A percentile compares a stretch with the other conserved stretches of the same genome.
Evolutionary conservation across 768 basidiomycete species (phyloP).

Genomic region (Favolaschia claudopus): DNA sequence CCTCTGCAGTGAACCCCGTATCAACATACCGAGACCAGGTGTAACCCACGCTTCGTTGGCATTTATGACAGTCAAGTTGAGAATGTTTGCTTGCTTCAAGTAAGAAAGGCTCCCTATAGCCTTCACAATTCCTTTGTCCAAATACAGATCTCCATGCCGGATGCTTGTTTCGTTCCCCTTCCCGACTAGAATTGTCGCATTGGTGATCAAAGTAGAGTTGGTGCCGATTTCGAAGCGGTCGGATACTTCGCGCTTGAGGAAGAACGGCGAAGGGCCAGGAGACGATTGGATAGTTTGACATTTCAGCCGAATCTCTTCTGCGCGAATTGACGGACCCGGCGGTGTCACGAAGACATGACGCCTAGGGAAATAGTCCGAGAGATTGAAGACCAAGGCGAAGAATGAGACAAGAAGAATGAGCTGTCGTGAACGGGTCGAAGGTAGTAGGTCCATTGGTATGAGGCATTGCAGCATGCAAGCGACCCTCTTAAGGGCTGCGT

Average conservation of each 20-base stretch:
- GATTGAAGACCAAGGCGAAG: constrained; percentile 13
- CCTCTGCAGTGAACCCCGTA: constrained; percentile 22
- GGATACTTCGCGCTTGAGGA: constrained; percentile 54
- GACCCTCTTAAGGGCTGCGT: constrained; percentile 3
- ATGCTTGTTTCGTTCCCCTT: constrained; percentile 60
- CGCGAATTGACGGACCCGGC: constrained; percentile 28
- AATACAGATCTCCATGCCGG: constrained; percentile 68
- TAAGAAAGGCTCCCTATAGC: constrained; percentile 61
- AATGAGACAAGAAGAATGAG: constrained; percentile 19
- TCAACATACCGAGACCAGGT: constrained; percentile 68
- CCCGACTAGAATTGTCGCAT: constrained; percentile 75
- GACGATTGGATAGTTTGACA: constrained; percentile 61
- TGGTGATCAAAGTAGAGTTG: constrained; percentile 69
- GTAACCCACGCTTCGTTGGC: constrained; percentile 75
- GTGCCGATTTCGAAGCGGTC: constrained; percentile 76
- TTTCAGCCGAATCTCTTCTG: constrained; percentile 45
- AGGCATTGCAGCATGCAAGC: neutral
- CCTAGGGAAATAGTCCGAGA: constrained; percentile 8
- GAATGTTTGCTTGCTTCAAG: constrained; percentile 41
- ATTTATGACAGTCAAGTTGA: constrained; percentile 63
- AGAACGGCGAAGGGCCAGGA: constrained; percentile 50
- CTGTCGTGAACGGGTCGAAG: constrained; percentile 13
- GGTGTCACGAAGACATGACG: constrained; percentile 11
- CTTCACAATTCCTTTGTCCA: constrained; percentile 72
- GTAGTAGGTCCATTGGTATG: constrained; percentile 12